These are phyloP conservation scores for Jacaranda mimosifolia DNA, from an alignment of 257 asterid genomes.

Conservation along the genomic window DNA sequence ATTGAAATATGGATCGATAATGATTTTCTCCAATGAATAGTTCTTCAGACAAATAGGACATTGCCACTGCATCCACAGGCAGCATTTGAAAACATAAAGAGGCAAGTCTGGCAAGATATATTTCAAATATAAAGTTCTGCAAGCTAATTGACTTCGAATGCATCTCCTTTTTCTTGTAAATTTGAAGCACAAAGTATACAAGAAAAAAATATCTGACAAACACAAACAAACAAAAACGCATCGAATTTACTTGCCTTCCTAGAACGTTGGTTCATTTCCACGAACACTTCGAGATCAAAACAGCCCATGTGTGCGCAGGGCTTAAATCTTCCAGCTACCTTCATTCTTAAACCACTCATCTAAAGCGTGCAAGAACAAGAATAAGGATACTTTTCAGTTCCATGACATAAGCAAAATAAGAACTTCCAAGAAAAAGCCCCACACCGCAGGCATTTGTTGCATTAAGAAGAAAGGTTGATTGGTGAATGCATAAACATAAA, in stretches of 20 bases:
- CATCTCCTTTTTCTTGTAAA: too few relatives aligned
- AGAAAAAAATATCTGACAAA: slow-evolving; percentile 6
- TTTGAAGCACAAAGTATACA: neutral
- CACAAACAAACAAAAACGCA: neutral
- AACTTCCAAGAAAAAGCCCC: neutral
- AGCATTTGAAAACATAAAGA: slow-evolving; percentile 34
- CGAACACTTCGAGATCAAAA: slow-evolving; percentile 91
- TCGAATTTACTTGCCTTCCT: slow-evolving; percentile 82
- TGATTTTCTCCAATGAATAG: slow-evolving; percentile 81
- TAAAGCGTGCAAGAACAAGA: slow-evolving; percentile 43
- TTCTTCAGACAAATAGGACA: slow-evolving; percentile 97
- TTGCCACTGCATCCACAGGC: slow-evolving; percentile 89
- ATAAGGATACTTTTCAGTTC: slow-evolving; percentile 33
- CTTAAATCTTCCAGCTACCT: slow-evolving; percentile 92
- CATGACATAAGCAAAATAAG: neutral
- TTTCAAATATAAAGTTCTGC: neutral
- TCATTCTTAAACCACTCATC: slow-evolving; percentile 98
- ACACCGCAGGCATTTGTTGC: neutral
- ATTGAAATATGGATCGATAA: slow-evolving; percentile 92
- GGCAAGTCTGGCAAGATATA: slow-evolving; percentile 21
- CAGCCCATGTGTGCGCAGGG: slow-evolving; percentile 98
- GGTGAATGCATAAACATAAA: too few relatives aligned
- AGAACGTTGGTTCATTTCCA: slow-evolving; percentile 94
- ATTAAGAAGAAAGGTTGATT: neutral
- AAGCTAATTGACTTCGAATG: too few relatives aligned